Evolutionary conservation across 192 early-diverging fungal genomes (phyloP), one percentile per base, ranked within the genome.

Genomic region (Podila epigama): DNA sequence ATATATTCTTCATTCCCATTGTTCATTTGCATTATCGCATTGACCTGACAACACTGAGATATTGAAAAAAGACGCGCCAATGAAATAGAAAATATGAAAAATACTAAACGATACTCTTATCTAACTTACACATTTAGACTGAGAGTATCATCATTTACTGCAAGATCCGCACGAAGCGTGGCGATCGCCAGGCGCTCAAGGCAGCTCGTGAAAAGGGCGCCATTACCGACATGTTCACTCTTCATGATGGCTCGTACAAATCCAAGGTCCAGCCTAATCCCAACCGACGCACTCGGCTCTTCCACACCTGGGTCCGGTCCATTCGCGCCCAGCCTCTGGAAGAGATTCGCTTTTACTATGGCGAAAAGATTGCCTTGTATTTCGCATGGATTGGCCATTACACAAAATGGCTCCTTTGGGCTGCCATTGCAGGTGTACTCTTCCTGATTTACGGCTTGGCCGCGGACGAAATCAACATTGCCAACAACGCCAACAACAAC

Each of bases 351-450:
- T 64, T 60, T n/a, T 92, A 92, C 65, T 91, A 87, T 63, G 91
- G 91, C n/a, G 91, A 92, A 73, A 81, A 85, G 58, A 77, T 89
- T 51, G 89, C 86, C 12, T 79, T 89, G 3, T 92, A 91, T 51
- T 90, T 92, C 79, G 85, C 88, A 27, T 92, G 88, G 86, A 68
- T 91, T 36, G 86, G 86, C 63, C 84, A 85, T 66, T 92, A 89
- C 63, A 86, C 87, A 4, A 63, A 82, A n/a, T 91, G 89, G 89
- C 69, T 86, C 5, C 20, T 60, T 28, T 39, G 60, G 29, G 87
- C 89, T 7, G 75, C 88, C 13, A 15, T 86, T 28, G 31, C 81
- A 1, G 89, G 89, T 8, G 13, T 89, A 8, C 16, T 83, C 9
- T 85, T 83, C 52, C 78, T 88, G 56, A 53, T 86, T 37, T 88